Conservation (phyloP, 163 green algal genomes). For the Chloroidium sp. region DNA sequence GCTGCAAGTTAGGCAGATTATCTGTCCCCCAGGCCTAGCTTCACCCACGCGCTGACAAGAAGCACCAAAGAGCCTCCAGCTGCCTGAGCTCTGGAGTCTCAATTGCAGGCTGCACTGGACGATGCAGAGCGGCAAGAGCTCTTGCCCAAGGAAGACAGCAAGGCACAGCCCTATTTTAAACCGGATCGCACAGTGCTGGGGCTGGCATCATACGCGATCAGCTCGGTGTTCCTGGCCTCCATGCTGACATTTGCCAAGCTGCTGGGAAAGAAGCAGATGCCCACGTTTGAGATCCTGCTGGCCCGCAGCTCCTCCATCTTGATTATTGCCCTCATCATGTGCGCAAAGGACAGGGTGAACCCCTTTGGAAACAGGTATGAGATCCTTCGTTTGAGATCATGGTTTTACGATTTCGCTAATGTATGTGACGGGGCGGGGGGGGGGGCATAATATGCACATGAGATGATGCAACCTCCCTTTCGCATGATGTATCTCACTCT, state of each 20-base stretch:
- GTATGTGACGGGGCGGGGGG: too few species aligned
- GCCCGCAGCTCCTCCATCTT: conserved; percentile 27
- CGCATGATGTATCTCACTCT: too few species aligned
- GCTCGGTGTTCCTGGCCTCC: conserved; percentile 22
- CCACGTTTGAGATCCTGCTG: conserved; percentile 37
- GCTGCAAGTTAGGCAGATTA: too few species aligned
- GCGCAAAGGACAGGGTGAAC: conserved; percentile 22
- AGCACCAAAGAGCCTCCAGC: too few species aligned
- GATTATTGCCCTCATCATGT: conserved; percentile 22
- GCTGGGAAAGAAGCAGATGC: conserved; percentile 17
- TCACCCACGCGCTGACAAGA: too few species aligned
- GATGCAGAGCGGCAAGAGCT: background rate
- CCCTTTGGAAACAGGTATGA: conserved; percentile 31
- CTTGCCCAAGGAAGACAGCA: background rate
- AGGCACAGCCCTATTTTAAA: background rate
- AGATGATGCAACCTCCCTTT: too few species aligned
- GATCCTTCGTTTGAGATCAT: too few species aligned
- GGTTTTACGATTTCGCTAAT: too few species aligned
- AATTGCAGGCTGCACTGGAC: background rate
- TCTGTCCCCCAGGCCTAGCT: too few species aligned
- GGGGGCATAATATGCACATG: too few species aligned
- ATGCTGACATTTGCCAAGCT: conserved; percentile 9
- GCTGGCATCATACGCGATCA: conserved; percentile 18
- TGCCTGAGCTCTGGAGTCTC: too few species aligned
- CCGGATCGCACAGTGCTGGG: conserved; percentile 11